A percentile compares a stretch with the other conserved stretches of the same genome.
Evolutionary conservation across 2,329 filamentous ascomycete genomes (phyloP).

Genomic region (Xylaria sp.): DNA sequence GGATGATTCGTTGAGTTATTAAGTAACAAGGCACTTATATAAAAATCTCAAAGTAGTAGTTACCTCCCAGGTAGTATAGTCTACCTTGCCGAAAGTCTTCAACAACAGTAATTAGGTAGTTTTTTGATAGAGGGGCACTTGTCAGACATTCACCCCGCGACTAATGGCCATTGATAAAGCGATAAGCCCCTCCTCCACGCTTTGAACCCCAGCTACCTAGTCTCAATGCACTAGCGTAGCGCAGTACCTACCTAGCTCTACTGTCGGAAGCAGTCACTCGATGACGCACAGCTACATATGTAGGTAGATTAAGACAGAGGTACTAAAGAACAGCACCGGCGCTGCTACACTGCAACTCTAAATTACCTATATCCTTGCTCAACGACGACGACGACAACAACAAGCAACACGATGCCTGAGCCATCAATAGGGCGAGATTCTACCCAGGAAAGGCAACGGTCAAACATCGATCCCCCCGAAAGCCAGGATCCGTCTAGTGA

Average conservation of each 20-base stretch:
- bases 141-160: slow-evolving; percentile 1
- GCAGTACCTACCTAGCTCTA: background rate
- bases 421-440: slow-evolving; percentile 20
- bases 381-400: slow-evolving; percentile 3
- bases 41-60: too few relatives aligned
- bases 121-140: slow-evolving; percentile 24
- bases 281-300: too few relatives aligned
- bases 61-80: background rate
- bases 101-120: background rate
- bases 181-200: slow-evolving; percentile 12
- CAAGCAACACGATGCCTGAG: slow-evolving; percentile 33
- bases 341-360: background rate
- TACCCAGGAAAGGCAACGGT: slow-evolving; percentile 25
- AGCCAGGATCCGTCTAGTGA: slow-evolving; percentile 28
- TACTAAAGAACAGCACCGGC: too few relatives aligned
- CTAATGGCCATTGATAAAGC: background rate
- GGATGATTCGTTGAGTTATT: background rate
- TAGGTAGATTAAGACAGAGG: too few relatives aligned
- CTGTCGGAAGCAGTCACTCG: too few relatives aligned
- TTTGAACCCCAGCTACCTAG: background rate
- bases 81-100: background rate
- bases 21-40: background rate
- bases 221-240: background rate
- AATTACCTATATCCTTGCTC: background rate
- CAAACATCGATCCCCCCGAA: background rate